Evolutionary conservation across 441 rosid genomes (phyloP), one percentile per base, ranked within the genome.

Genomic region (Breynia disticha): DNA sequence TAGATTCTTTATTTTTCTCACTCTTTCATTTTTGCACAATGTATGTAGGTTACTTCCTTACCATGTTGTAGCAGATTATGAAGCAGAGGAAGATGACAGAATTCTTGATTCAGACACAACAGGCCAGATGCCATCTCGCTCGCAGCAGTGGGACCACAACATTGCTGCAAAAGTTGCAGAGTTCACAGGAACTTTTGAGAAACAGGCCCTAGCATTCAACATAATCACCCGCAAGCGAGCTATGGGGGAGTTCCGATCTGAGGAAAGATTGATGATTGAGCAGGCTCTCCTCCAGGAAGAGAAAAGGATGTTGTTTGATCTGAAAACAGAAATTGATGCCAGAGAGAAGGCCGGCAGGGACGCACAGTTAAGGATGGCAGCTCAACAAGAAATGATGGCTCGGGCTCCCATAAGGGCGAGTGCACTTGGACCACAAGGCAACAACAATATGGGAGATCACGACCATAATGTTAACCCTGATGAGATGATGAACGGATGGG

Each of bases 21-120:
- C 16, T 63, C 55, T 1, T 42, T 46, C 2, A 16, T 1, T 13
- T 20, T n/a, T 58, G 11, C 9, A 17, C 16, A 45, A 58, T 19
- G 11, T 75, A n/a, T 77, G 74, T 76, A 93, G 97, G 67, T 74
- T 82, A 71, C 79, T 88, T 19, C 98, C 97, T 54, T 91, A 86
- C 70, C 97, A 88, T 54, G 91, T 91, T 5, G 88, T 88, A 38
- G 88, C 95, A 38, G 95, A 93, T 68, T 86, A 82, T 61, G 97
- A 93, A 76, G 96, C 97, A 5, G 98, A 88, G 55, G 98, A 88
- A 65, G 97, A 93, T 46, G 97, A 86, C 57, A 82, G 74, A 54
- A 84, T 93, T 62, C 82, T 93, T 22, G 85, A 93, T 67, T 81
- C 96, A 15, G 95, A 88, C 69, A 68, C 91, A 54, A 78, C 91